These are phyloP conservation scores for Tubosaeta brunneosetosa DNA, from an alignment of 768 basidiomycete genomes.

Conservation along the genomic window DNA sequence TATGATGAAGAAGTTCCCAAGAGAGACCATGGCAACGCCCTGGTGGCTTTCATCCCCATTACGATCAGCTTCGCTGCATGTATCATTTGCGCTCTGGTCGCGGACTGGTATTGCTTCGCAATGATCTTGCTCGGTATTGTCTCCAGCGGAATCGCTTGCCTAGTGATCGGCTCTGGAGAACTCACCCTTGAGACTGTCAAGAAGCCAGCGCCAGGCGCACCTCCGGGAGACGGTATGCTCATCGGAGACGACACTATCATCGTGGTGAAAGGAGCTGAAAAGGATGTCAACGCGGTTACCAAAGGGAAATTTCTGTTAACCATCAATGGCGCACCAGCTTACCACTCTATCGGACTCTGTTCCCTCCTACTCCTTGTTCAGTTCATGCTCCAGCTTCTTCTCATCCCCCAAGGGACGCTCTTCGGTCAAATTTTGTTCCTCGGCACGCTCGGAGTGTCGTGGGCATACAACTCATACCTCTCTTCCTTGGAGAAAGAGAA, in stretches of 20 bases:
- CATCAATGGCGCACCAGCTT: constrained; percentile 10
- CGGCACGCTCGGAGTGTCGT: constrained; percentile 28
- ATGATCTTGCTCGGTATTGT: constrained; percentile 34
- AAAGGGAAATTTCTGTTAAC: constrained; percentile 27
- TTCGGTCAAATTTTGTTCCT: constrained; percentile 36
- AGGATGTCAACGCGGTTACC: constrained; percentile 28
- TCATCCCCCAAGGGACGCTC: constrained; percentile 32
- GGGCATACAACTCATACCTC: constrained; percentile 34
- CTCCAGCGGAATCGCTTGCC: constrained; percentile 27
- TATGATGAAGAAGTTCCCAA: constrained; percentile 12
- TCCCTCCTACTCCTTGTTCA: constrained; percentile 31
- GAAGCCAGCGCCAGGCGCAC: constrained; percentile 21
- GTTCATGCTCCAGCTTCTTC: constrained; percentile 31
- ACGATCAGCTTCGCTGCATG: constrained; percentile 20
- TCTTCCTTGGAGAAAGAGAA: constrained; percentile 35
- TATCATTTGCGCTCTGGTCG: constrained; percentile 19
- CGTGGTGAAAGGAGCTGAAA: constrained; percentile 30
- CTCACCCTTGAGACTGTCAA: constrained; percentile 15
- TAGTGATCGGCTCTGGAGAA: constrained; percentile 28
- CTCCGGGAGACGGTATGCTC: constrained; percentile 32
- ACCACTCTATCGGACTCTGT: constrained; percentile 23
- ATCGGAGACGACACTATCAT: constrained; percentile 22
- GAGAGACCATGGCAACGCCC: neutral
- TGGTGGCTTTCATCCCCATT: constrained; percentile 26
- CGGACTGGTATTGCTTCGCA: constrained; percentile 30